Evolutionary conservation across 257 asterid species (phyloP).

Genomic region (Solanum infundibuliforme): DNA sequence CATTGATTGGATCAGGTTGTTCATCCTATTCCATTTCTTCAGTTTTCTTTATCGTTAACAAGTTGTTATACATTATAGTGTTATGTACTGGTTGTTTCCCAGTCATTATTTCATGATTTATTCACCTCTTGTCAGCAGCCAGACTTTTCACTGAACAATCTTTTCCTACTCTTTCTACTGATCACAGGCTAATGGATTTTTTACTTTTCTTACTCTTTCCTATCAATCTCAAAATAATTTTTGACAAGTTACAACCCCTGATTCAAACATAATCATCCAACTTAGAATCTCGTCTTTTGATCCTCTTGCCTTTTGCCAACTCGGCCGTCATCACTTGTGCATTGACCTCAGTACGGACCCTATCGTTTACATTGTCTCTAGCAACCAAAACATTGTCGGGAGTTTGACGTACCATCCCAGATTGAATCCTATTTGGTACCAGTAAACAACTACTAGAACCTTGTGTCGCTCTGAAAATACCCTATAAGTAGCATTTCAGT

Average conservation of each 20-base stretch:
- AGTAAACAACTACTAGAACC: neutral
- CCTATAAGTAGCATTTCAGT: slow-evolving; percentile 57
- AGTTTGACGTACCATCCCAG: neutral
- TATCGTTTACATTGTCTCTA: too few species aligned
- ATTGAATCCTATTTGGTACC: neutral
- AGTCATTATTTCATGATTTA: neutral
- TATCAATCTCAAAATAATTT: too few species aligned
- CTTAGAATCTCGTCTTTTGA: too few species aligned
- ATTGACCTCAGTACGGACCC: too few species aligned
- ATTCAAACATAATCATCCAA: too few species aligned
- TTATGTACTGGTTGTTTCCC: neutral
- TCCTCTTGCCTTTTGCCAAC: too few species aligned
- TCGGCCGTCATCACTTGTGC: too few species aligned
- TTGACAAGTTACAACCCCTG: too few species aligned
- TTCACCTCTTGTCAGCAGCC: neutral
- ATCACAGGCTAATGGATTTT: slow-evolving; percentile 48
- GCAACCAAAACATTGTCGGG: neutral
- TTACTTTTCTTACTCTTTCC: too few species aligned
- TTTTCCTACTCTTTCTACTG: neutral
- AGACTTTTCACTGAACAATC: neutral
- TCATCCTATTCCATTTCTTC: neutral
- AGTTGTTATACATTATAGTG: neutral
- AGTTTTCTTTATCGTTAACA: neutral
- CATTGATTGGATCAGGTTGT: too few species aligned
- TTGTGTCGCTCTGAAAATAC: slow-evolving; percentile 46